A percentile compares a stretch with the other conserved stretches of the same genome.
These are phyloP conservation scores for Hordeum vulgare DNA, from an alignment of 176 grass and related monocot species.

Conservation along the genomic window MorexV3_pseudomolecules_assembly NC_058520.1:411869418-411869917, in stretches of 20 bases:
- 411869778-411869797: not conserved
- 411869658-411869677: not conserved
- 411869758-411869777: not conserved
- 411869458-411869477: conserved; percentile 5
- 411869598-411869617: not conserved
- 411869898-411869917: not conserved
- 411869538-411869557: not conserved
- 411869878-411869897: too few relatives aligned
- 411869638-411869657: not conserved
- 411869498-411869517: not conserved
- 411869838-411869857: not conserved
- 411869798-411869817: not conserved
- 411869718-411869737: not conserved
- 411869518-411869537: not conserved
- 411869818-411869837: not conserved
- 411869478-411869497: conserved; percentile 41
- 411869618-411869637: not conserved
- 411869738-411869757: not conserved
- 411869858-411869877: too few relatives aligned
- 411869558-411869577: not conserved
- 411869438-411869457: not conserved
- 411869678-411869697: not conserved
- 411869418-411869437: not conserved
- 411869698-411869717: not conserved
- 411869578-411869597: not conserved